These are phyloP conservation scores for Lentinula sp. DNA, from an alignment of 768 basidiomycete species.

Conservation along the genomic window DNA sequence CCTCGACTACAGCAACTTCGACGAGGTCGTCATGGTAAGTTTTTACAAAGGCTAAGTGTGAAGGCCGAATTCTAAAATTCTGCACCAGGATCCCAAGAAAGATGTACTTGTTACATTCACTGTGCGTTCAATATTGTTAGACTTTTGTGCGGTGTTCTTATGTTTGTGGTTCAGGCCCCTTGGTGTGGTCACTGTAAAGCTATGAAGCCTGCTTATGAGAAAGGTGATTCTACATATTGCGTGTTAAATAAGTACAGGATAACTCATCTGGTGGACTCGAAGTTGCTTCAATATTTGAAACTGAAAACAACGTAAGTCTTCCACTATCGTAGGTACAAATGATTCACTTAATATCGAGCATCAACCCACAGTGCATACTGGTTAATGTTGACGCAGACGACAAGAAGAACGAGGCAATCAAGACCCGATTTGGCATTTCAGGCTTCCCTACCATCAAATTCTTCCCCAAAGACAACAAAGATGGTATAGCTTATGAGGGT, in stretches of 20 bases:
- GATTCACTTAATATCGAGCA: not conserved
- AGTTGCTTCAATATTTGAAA: constrained; percentile 76
- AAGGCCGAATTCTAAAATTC: not conserved
- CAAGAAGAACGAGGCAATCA: constrained; percentile 66
- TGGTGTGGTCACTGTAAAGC: constrained; percentile 97
- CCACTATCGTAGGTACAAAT: not conserved
- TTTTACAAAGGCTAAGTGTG: not conserved
- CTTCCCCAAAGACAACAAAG: constrained; percentile 72
- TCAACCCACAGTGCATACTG: constrained; percentile 62
- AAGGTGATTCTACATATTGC: constrained; percentile 34
- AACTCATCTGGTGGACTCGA: not conserved
- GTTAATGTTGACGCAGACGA: constrained; percentile 92
- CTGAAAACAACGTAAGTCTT: constrained; percentile 62
- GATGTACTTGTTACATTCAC: constrained; percentile 85
- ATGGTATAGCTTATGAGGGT: constrained; percentile 61
- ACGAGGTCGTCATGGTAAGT: constrained; percentile 63
- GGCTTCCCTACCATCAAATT: constrained; percentile 96
- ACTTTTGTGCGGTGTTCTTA: not conserved
- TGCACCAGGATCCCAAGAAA: constrained; percentile 55
- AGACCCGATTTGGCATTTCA: constrained; percentile 62
- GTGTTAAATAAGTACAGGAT: not conserved
- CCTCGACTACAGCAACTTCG: constrained; percentile 69
- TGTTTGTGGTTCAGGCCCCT: constrained; percentile 37
- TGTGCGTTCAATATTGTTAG: constrained; percentile 28
- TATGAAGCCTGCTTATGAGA: constrained; percentile 82